Percentiles rank a stretch among this genome's conserved stretches.
These are phyloP conservation scores for Heliamphora ciliata DNA, from an alignment of 179 eudicot species.

Conservation along the genomic window DNA sequence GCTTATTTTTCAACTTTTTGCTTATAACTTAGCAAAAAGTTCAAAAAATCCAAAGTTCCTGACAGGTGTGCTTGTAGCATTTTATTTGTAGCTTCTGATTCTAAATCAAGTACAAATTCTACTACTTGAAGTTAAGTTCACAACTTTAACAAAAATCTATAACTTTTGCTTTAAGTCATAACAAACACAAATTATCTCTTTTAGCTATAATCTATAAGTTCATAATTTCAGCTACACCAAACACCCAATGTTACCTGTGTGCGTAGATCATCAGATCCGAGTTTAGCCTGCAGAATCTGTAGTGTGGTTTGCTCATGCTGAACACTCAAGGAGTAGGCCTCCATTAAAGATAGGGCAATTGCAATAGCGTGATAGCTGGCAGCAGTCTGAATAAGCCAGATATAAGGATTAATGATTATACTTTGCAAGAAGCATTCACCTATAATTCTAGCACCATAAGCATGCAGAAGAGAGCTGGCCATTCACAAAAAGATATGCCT, in stretches of 20 bases:
- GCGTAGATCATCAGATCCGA: constrained; percentile 89
- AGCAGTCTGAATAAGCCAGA: constrained; percentile 62
- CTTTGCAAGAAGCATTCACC: background rate
- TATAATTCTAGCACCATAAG: background rate
- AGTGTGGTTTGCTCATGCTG: constrained; percentile 97
- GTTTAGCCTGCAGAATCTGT: constrained; percentile 84
- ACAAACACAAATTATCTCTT: too few relatives aligned
- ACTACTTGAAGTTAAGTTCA: too few relatives aligned
- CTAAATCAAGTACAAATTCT: too few relatives aligned
- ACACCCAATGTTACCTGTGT: constrained; percentile 53
- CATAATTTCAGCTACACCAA: too few relatives aligned
- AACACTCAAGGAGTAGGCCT: constrained; percentile 91
- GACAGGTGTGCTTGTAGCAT: too few relatives aligned
- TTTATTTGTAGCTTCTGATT: too few relatives aligned
- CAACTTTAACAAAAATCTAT: too few relatives aligned
- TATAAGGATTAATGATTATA: background rate
- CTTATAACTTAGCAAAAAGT: too few relatives aligned
- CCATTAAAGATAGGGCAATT: constrained; percentile 94
- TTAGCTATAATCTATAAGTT: too few relatives aligned
- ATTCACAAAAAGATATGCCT: background rate
- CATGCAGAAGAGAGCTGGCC: background rate
- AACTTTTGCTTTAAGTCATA: too few relatives aligned
- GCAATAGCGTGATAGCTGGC: constrained; percentile 99
- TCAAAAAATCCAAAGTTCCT: too few relatives aligned
- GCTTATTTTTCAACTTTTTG: too few relatives aligned